Evolutionary conservation across 768 basidiomycete species (phyloP), one percentile per base, ranked within the genome.

Genomic region (Trametes coccinea): DNA sequence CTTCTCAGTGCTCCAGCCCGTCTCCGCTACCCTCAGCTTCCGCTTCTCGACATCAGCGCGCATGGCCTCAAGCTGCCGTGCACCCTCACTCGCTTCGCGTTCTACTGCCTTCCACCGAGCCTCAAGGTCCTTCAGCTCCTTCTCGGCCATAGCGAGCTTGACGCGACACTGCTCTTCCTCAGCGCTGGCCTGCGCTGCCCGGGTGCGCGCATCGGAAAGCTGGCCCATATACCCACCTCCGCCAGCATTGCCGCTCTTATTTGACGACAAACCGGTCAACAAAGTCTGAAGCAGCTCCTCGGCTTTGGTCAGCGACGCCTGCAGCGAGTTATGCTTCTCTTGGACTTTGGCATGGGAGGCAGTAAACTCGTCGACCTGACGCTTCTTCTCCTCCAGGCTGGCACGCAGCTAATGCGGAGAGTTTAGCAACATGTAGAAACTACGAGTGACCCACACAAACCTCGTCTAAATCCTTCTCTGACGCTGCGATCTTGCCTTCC

Each of bases 221-320:
- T 98, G 95, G 17, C 95, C 97, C 86, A 98, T 89, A 74, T 98
- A 98, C 0, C 97, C 97, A 2, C 95, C 93, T 2, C 95, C 93
- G 8, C 90, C 88, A 9, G 86, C 84, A 43, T 85, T 86, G 60
- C 84, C 85, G 31, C 80, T 74, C 53, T 82, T 81, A 43, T 78
- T 81, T 4, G 90, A 89, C 1, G 94, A 87, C 9, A 98, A 84
- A 46, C 97, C 97, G 0, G 96, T 98, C 49, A 96, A 80, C 17
- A 98, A 85, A 0, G 93, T 93, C 73, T 98, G 96, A 0, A 98
- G 81, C n/a, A 98, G 88, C 67, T 95, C 93, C 73, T 98, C 95
- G 14, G 88, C 83, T 17, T 85, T 89, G 13, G 82, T 72, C 8
- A 96, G 81, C 31, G 86, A 82, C 4, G 81, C 76, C 58, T 86